A percentile compares a stretch with the other conserved stretches of the same genome.
phyloP scores from a whole-genome alignment of 805 yeast genomes.

The Cephaloascus fragrans region DNA sequence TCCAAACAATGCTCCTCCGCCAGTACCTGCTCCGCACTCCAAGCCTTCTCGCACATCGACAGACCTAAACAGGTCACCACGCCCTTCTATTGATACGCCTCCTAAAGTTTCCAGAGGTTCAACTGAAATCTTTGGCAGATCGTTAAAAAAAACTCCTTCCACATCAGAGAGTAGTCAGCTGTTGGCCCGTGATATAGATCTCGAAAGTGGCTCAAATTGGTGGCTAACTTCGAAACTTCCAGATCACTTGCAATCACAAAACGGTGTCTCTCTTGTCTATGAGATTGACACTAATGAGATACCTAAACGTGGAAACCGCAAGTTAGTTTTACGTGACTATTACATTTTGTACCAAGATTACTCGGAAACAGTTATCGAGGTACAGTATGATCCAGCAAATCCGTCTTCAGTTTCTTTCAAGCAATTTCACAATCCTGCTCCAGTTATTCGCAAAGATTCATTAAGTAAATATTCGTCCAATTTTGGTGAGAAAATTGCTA shows the following conservation, averaged over 20 bases:
- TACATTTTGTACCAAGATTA: slow-evolving; percentile 68
- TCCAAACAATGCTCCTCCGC: slow-evolving; percentile 2
- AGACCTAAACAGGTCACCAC: not conserved
- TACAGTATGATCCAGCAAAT: slow-evolving; percentile 43
- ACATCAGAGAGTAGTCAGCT: not conserved
- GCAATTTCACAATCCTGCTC: slow-evolving; percentile 27
- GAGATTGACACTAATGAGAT: slow-evolving; percentile 57
- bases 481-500: slow-evolving; percentile 42
- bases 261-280: slow-evolving; percentile 40
- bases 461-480: slow-evolving; percentile 38
- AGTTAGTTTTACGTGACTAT: slow-evolving; percentile 45
- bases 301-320: slow-evolving; percentile 46
- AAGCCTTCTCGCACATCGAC: not conserved
- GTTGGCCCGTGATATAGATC: slow-evolving; percentile 12
- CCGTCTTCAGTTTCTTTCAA: slow-evolving; percentile 41
- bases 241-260: slow-evolving; percentile 27
- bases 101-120: not conserved
- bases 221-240: slow-evolving; percentile 60
- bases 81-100: not conserved
- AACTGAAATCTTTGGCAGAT: not conserved
- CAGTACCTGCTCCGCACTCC: slow-evolving; percentile 2
- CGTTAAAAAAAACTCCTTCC: not conserved
- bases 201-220: slow-evolving; percentile 42
- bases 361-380: slow-evolving; percentile 52
- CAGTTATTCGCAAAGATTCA: slow-evolving; percentile 32